Evolutionary conservation across 495 filamentous ascomycete species (phyloP).

Genomic region (Melanomma pulvis-pyrius): DNA sequence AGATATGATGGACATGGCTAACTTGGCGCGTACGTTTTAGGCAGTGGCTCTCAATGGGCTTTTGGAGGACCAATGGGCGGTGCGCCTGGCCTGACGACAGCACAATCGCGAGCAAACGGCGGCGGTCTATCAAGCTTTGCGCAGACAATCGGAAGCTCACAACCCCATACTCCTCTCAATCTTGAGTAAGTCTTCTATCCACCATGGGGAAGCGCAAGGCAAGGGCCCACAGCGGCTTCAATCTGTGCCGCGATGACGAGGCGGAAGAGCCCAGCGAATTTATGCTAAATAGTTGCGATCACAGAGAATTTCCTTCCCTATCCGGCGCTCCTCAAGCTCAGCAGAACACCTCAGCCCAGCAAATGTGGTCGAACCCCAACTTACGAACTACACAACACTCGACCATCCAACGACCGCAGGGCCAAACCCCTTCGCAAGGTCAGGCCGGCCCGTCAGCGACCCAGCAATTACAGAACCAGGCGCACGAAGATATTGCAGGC

Average conservation of each 20-base stretch:
- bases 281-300: conserved; percentile 21
- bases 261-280: not conserved
- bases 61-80: conserved; percentile 66
- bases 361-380: conserved; percentile 69
- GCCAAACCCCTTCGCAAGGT: conserved; percentile 15
- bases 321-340: conserved; percentile 71
- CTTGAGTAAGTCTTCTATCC: conserved; percentile 68
- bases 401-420: conserved; percentile 67
- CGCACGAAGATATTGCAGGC: conserved; percentile 53
- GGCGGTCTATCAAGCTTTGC: conserved; percentile 73
- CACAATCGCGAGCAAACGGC: conserved; percentile 63
- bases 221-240: not conserved
- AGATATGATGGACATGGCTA: not conserved
- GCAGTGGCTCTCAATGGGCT: conserved; percentile 35
- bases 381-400: conserved; percentile 62
- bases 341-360: conserved; percentile 57
- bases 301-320: conserved; percentile 82
- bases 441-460: conserved; percentile 11
- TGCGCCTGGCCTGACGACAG: conserved; percentile 59
- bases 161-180: conserved; percentile 74
- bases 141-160: conserved; percentile 76
- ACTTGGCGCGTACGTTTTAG: conserved; percentile 14
- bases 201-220: conserved; percentile 19
- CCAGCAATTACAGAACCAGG: conserved; percentile 57
- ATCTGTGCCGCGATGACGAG: not conserved